These are phyloP conservation scores for Trichoderma cornu-damae DNA, from an alignment of 2,329 filamentous ascomycete species.

Conservation along the genomic window DNA sequence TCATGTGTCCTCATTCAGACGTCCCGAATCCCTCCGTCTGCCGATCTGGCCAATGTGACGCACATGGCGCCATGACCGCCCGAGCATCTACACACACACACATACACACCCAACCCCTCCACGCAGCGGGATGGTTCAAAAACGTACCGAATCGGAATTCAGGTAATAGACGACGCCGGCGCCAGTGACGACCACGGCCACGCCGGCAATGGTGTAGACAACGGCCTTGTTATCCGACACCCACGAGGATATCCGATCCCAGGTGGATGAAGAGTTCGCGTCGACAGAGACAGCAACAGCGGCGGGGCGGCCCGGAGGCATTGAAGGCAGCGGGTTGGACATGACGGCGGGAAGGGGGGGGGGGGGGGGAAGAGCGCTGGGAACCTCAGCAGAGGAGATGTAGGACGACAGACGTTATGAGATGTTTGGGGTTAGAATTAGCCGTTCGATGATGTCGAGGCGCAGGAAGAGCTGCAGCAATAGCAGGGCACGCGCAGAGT, in stretches of 20 bases:
- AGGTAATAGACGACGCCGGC: slow-evolving; percentile 93
- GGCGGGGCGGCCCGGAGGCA: slow-evolving; percentile 42
- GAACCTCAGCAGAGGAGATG: slow-evolving; percentile 23
- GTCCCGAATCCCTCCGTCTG: too few species aligned
- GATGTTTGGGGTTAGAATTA: slow-evolving; percentile 21
- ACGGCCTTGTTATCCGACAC: slow-evolving; percentile 91
- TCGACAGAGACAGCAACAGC: slow-evolving; percentile 49
- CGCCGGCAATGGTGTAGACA: slow-evolving; percentile 93
- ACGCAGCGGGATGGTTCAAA: not conserved
- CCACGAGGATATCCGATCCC: slow-evolving; percentile 89
- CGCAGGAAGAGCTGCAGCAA: slow-evolving; percentile 32
- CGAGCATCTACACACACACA: slow-evolving; percentile 7
- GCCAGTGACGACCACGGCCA: slow-evolving; percentile 84
- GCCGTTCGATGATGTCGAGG: slow-evolving; percentile 32
- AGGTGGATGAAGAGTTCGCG: slow-evolving; percentile 65
- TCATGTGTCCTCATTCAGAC: too few species aligned
- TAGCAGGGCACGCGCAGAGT: slow-evolving; percentile 29
- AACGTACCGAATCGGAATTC: slow-evolving; percentile 51
- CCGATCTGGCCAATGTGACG: slow-evolving; percentile 1
- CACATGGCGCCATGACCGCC: slow-evolving; percentile 12
- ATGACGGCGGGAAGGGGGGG: slow-evolving; percentile 32
- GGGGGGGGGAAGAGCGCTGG: slow-evolving; percentile 24
- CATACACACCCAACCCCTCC: slow-evolving; percentile 1
- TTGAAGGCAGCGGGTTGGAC: slow-evolving; percentile 45
- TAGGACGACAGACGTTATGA: slow-evolving; percentile 27